Evolutionary conservation across 257 asterid genomes (phyloP).

Genomic region (Solanum virginianum): DNA sequence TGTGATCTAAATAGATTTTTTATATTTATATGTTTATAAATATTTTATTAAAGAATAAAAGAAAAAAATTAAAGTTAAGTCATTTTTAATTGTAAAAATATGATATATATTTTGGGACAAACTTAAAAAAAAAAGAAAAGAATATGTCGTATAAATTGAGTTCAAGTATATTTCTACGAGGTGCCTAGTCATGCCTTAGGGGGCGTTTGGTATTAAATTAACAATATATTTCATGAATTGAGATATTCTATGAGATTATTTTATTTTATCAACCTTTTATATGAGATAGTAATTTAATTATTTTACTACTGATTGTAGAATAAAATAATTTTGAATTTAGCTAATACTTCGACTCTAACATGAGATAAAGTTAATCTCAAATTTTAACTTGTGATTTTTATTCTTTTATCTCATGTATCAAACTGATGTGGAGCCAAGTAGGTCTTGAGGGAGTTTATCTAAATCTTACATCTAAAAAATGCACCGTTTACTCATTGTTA

Average conservation of each 20-base stretch:
- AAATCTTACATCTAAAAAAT: no score
- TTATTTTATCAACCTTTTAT: not conserved
- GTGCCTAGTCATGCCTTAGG: not conserved
- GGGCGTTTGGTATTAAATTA: not conserved
- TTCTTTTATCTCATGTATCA: not conserved
- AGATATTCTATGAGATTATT: not conserved
- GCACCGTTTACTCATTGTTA: no score
- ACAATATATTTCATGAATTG: no score
- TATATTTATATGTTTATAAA: no score
- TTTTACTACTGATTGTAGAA: not conserved
- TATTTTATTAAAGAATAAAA: no score
- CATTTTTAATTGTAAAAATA: not conserved
- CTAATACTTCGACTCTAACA: rapidly evolving
- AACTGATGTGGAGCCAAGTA: no score
- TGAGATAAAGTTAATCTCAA: not conserved
- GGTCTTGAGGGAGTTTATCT: no score
- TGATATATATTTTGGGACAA: not conserved
- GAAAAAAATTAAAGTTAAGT: not conserved
- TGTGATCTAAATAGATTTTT: no score
- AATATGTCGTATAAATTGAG: no score
- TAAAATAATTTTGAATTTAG: not conserved
- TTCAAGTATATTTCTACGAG: not conserved
- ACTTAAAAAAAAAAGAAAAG: no score
- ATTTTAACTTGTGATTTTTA: rapidly evolving
- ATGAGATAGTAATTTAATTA: not conserved